phyloP scores from a whole-genome alignment of 1,284 basidiomycete species.

The Ustilago esculenta region DNA sequence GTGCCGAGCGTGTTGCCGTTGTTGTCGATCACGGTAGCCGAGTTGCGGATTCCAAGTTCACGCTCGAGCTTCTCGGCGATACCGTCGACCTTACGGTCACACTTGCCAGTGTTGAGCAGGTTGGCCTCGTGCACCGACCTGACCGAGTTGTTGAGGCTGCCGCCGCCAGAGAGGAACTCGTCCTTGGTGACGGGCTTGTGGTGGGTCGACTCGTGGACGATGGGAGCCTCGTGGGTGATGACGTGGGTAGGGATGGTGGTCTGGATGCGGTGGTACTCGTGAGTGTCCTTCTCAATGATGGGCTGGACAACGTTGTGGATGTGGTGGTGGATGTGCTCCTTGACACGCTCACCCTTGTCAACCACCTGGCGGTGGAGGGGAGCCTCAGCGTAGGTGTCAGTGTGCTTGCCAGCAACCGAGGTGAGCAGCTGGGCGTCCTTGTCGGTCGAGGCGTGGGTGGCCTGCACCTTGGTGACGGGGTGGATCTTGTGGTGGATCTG shows the following conservation, averaged over 20 bases:
- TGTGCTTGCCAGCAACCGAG: conserved; percentile 57
- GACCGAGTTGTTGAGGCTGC: conserved; percentile 50
- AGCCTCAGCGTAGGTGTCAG: conserved; percentile 55
- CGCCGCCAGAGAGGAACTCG: conserved; percentile 61
- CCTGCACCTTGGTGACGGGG: conserved; percentile 60
- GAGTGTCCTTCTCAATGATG: conserved; percentile 64
- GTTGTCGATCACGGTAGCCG: background rate
- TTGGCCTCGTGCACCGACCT: conserved; percentile 49
- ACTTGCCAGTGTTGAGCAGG: conserved; percentile 58
- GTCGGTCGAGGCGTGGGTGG: conserved; percentile 65
- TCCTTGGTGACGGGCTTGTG: conserved; percentile 62
- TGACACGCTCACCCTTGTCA: conserved; percentile 65
- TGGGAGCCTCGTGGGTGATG: conserved; percentile 65
- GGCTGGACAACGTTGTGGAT: conserved; percentile 68
- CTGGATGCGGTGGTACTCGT: conserved; percentile 66
- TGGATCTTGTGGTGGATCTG: conserved; percentile 56
- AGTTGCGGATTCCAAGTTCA: conserved; percentile 40
- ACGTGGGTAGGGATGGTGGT: conserved; percentile 61
- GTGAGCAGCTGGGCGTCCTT: conserved; percentile 65
- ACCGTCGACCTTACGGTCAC: conserved; percentile 60
- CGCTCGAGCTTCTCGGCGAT: conserved; percentile 53
- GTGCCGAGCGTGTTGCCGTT: background rate
- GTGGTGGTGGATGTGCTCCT: conserved; percentile 65
- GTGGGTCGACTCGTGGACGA: conserved; percentile 62
- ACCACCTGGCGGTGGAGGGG: conserved; percentile 59